Base-by-base conservation (phyloP, 768 basidiomycete species). In the Nidularia pulvinata region DNA sequence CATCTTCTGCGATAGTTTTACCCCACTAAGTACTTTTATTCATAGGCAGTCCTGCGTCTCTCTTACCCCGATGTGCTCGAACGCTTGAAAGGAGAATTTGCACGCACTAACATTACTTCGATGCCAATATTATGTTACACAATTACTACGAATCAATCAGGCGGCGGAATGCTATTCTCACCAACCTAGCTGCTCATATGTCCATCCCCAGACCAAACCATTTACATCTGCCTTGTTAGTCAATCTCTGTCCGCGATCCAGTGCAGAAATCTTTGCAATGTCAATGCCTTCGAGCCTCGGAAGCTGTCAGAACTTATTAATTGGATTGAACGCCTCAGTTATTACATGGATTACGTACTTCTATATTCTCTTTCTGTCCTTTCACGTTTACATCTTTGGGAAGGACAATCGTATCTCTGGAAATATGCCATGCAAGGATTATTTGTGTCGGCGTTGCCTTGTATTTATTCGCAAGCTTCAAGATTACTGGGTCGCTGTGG, bases 341-440 rank as follows among this genome's bases (percentile, higher is more conserved):
- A 30, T 30, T 30, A 3, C 39, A 42, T 3, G 5, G 16, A 42
- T 19, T 42, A 64, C 70, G 42, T 51, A 79, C 79, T 22, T 59
- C 72, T 33, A 80, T 48, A 54, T 81, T 81, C 50, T 74, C 72
- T 58, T 69, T 73, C 62, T 81, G 78, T 43, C 72, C 64, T 7
- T 69, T 67, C 13, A 62, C 58, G 54, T 78, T 70, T 6, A 63
- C 59, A 46, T 74, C 77, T 63, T 75, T 76, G 4, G 79, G 77
- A 2, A 78, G 63, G 1, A 69, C 68, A 13, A 65, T 58, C 14
- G 69, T 68, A 1, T 76, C 75, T 25, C 77, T 62, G 14, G 72
- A 68, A 42, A 79, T 46, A 55, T 78, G 73, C 79, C 79, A 81
- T 2, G 72, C 72, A 2, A 81, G 62, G 35, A 74, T 68, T 44